Base-by-base conservation (phyloP, 129 eudicot genomes). In the Scalesia atractyloides region DNA sequence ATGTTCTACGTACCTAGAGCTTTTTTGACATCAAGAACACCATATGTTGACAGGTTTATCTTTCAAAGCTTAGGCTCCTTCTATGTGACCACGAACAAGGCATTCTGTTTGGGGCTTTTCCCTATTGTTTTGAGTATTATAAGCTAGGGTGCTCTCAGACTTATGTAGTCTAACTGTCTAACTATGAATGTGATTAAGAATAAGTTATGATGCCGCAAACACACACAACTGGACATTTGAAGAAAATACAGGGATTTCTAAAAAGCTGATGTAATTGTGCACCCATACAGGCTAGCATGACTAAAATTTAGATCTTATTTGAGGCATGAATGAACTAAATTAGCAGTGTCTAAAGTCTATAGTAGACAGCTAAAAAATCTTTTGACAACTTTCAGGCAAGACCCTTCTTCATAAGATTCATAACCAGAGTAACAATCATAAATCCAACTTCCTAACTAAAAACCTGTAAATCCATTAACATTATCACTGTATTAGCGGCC, bases 201-300 rank as follows among this genome's bases (percentile, higher is more conserved):
- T 67, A n/a, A 52, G 22, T 7, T 5, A 9, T 20, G 41, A 46
- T 66, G 24, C 20, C 58, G 24, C 43, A 67, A 26, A 67, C 43
- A 14, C 59, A 47, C 17, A 16, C 41, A 52, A 16, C 18, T n/a
- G 22, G 22, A 52, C 34, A 65, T 43, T 18, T 43, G 44, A 18
- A 65, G 9, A 19, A 65, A 19, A 65, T 30, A 30, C 4, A 30
- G 22, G 13, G 22, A 14, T 17, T 67, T 47, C 41, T 67, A 22
- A 4, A 66, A 47, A 24, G 30, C 48, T 22, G 72, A 48, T 47
- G 72, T 30, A 48, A 14, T 44, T 67, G 15, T 26, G 46, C 30
- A 68, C 46, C 17, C 37, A 49, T 68, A 26, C 26, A 68, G 18
- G 60, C 73, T 49, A 62, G 64, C 11, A n/a, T 33, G 14, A 62